Base-by-base conservation (phyloP, 202 grass and related monocot species). In the Schoenoplectus tabernaemontani region DNA sequence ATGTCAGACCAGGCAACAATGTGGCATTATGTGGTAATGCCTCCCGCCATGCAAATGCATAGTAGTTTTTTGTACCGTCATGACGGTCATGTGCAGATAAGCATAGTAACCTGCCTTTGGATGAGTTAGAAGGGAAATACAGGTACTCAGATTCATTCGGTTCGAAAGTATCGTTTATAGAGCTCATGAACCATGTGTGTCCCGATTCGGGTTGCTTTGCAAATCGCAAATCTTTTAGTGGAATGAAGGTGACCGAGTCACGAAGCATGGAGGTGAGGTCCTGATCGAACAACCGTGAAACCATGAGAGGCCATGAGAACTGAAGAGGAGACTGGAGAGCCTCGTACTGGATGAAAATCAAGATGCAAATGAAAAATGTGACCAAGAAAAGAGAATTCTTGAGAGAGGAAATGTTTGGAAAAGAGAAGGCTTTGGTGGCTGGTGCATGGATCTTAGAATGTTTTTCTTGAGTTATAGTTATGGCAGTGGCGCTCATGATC, bases 111-210 rank as follows among this genome's bases (percentile, higher is more conserved):
- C 87, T 77, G 32, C 83, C 87, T 12, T 84, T 43, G 4, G 89
- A 88, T 43, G 74, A 64, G 7, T 65, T 16, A 0, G 86, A 91
- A 19, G 89, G 89, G 78, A 91, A 87, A 38, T 84, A 11, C 1
- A 91, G 77, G 81, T 84, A 88, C 74, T 73, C 77, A 22, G 86
- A 82, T 24, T 88, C 89, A 39, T 80, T 87, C 1, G 50, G 74
- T 42, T 91, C 77, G 36, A 81, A 69, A 9, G 84, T 88, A 39
- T 88, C 86, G 4, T 86, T 82, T 10, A 91, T 7, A 46, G 78
- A 82, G 81, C 86, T 91, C 81, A 91, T 86, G 78, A 86, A 91
- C 86, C 86, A 91, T 3, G 82, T 85, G 10, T 77, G 24, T 0
- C 74, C 81, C 0, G 51, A 42, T 47, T 85, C 24, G 17, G 85